Conservation (phyloP, 805 yeast genomes). For the Scheffersomyces spartinae region DNA sequence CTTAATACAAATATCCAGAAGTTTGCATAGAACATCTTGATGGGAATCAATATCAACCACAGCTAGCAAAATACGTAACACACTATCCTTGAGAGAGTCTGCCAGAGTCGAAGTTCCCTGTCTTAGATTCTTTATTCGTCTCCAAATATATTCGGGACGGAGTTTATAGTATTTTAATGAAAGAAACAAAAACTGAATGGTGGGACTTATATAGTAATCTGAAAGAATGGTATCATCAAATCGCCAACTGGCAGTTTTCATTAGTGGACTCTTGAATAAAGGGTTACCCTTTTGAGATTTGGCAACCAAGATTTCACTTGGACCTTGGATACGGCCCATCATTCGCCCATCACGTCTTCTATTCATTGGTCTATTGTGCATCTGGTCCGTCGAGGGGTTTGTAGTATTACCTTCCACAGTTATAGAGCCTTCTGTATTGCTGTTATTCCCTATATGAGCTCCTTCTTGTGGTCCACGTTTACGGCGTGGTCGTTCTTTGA, state of each 20-base stretch:
- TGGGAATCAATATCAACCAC: constrained; percentile 57
- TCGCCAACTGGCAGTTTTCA: constrained; percentile 44
- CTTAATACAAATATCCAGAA: constrained; percentile 36
- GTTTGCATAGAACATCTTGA: constrained; percentile 34
- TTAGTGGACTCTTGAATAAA: constrained; percentile 33
- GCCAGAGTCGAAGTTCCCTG: constrained; percentile 16
- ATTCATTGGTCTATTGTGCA: too few species aligned
- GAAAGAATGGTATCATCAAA: constrained; percentile 39
- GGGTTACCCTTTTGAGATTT: constrained; percentile 69
- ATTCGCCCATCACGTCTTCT: too few species aligned
- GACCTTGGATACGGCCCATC: too few species aligned
- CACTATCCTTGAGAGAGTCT: constrained; percentile 19
- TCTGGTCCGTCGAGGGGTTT: too few species aligned
- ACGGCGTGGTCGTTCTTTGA: too few species aligned
- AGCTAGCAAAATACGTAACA: constrained; percentile 43
- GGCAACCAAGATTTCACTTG: constrained; percentile 50
- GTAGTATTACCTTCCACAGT: too few species aligned
- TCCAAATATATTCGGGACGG: constrained; percentile 63
- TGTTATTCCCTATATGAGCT: too few species aligned
- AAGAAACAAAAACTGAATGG: constrained; percentile 47
- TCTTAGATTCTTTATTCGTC: constrained; percentile 34
- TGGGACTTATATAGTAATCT: constrained; percentile 54
- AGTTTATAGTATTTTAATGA: constrained; percentile 65
- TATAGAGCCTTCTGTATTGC: too few species aligned
- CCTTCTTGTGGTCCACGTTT: too few species aligned